Conservation (phyloP, 495 filamentous ascomycete species). For the Chaetomium tenue region DNA sequence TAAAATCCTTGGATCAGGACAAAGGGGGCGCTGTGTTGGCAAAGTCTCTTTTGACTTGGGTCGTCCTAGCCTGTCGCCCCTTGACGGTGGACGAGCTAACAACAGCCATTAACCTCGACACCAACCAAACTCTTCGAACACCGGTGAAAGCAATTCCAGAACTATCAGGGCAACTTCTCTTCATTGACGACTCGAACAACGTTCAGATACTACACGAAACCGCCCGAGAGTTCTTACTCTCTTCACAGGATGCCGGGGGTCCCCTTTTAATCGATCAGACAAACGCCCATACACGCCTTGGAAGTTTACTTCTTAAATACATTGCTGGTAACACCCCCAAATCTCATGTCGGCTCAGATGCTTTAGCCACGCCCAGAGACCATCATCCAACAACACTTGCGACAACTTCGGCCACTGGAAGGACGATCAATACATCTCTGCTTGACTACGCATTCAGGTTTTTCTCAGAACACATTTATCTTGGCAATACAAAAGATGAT, state of each 20-base stretch:
- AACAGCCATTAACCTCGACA: constrained; percentile 32
- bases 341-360: too few relatives aligned
- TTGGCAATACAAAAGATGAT: constrained; percentile 22
- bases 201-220: constrained; percentile 40
- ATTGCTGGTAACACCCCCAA: constrained; percentile 25
- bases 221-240: constrained; percentile 35
- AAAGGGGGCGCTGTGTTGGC: constrained; percentile 26
- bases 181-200: constrained; percentile 26
- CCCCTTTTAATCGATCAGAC: constrained; percentile 22
- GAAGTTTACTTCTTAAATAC: constrained; percentile 27
- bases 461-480: constrained; percentile 35
- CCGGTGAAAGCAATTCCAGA: constrained; percentile 30
- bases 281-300: constrained; percentile 28
- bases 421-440: constrained; percentile 20
- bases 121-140: constrained; percentile 31
- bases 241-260: constrained; percentile 12
- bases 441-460: constrained; percentile 32
- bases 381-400: background rate
- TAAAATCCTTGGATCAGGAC: constrained; percentile 24
- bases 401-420: background rate
- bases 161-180: constrained; percentile 36
- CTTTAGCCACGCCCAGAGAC: background rate
- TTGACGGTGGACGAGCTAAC: constrained; percentile 32
- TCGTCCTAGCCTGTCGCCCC: constrained; percentile 28
- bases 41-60: constrained; percentile 34